phyloP scores from a whole-genome alignment of 192 early-diverging fungal genomes.

The Coemansia sp. region DNA sequence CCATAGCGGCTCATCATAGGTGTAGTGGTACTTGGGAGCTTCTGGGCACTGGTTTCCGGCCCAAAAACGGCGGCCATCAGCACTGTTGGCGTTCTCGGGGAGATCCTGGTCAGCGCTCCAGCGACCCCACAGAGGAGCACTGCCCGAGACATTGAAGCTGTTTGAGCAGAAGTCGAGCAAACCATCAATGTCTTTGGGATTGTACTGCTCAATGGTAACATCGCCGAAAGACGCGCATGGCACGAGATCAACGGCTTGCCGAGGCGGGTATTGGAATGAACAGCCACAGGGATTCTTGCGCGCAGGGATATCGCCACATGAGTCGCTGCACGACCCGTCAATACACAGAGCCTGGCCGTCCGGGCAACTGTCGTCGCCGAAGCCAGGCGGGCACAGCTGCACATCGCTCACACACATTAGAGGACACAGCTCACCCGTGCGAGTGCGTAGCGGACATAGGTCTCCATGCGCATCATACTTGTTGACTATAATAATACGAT shows the following conservation, averaged over 20 bases:
- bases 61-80: conserved; percentile 38
- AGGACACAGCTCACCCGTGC: conserved; percentile 46
- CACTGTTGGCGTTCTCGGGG: conserved; percentile 2
- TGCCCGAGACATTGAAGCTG: conserved; percentile 20
- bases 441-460: conserved; percentile 45
- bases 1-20: conserved; percentile 37
- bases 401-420: conserved; percentile 52
- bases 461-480: conserved; percentile 43
- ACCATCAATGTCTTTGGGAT: conserved; percentile 17
- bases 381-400: conserved; percentile 31
- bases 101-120: conserved; percentile 32
- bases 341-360: conserved; percentile 46
- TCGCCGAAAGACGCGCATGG: conserved; percentile 30
- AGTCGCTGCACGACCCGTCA: conserved; percentile 49
- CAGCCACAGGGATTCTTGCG: conserved; percentile 50
- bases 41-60: conserved; percentile 42
- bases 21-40: conserved; percentile 35
- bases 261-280: conserved; percentile 19
- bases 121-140: conserved; percentile 16
- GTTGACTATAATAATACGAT: conserved; percentile 58
- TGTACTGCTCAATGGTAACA: conserved; percentile 50
- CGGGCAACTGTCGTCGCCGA: conserved; percentile 44
- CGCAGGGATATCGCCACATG: conserved; percentile 31
- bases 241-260: conserved; percentile 15
- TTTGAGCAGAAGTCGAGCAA: conserved; percentile 34